Conservation (phyloP, 2,329 filamentous ascomycete species). For the Aureobasidium subglaciale region DNA sequence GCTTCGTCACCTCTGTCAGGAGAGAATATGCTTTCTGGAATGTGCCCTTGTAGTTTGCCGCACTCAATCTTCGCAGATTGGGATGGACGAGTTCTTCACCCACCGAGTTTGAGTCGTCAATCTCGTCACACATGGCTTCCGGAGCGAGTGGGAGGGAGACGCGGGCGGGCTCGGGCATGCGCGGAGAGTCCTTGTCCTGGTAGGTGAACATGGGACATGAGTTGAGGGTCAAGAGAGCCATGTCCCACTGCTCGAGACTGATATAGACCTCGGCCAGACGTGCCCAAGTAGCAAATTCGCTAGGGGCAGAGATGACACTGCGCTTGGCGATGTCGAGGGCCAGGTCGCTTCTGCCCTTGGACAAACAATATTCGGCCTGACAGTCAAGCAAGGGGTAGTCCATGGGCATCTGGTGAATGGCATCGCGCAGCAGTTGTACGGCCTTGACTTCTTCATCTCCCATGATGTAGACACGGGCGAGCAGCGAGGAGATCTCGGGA, state of each 20-base stretch:
- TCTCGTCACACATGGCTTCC: slow-evolving; percentile 89
- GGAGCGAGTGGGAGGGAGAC: slow-evolving; percentile 79
- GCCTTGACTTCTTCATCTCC: slow-evolving; percentile 97
- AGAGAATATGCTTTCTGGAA: slow-evolving; percentile 93
- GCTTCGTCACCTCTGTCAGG: slow-evolving; percentile 88
- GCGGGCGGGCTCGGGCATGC: slow-evolving; percentile 87
- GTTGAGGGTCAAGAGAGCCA: slow-evolving; percentile 89
- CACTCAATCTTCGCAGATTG: slow-evolving; percentile 76
- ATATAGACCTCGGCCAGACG: slow-evolving; percentile 90
- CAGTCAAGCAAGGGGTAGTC: slow-evolving; percentile 95
- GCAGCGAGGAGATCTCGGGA: slow-evolving; percentile 84
- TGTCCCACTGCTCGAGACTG: slow-evolving; percentile 89
- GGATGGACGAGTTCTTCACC: slow-evolving; percentile 84
- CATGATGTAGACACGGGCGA: slow-evolving; percentile 86
- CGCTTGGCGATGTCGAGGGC: slow-evolving; percentile 90
- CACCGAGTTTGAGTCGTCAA: slow-evolving; percentile 77
- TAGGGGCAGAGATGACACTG: slow-evolving; percentile 88
- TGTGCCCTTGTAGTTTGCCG: slow-evolving; percentile 85
- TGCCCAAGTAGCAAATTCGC: slow-evolving; percentile 96
- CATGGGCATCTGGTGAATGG: slow-evolving; percentile 88
- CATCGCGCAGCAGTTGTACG: slow-evolving; percentile 78
- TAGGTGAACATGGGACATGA: slow-evolving; percentile 99
- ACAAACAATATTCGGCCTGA: slow-evolving; percentile 84
- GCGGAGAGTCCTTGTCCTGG: slow-evolving; percentile 91
- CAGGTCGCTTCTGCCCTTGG: slow-evolving; percentile 79